A percentile compares a stretch with the other conserved stretches of the same genome.
Evolutionary conservation across 2,329 filamentous ascomycete genomes (phyloP).

Genomic region (Neofusicoccum sp.): DNA sequence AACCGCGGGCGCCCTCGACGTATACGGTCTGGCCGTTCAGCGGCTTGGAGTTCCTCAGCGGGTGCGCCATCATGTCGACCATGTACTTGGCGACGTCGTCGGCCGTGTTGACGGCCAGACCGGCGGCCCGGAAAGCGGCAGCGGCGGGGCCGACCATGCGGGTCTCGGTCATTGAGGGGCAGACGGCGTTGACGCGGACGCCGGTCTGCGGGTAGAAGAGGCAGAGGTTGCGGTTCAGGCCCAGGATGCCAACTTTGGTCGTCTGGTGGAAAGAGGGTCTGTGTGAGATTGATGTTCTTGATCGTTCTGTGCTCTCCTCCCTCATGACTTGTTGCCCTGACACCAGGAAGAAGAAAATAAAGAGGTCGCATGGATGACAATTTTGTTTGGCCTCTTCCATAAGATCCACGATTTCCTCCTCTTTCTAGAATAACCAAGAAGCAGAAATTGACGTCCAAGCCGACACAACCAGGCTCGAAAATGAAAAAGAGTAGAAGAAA

Average conservation of each 20-base stretch:
- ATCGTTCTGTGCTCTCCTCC: too few species aligned
- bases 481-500: not conserved
- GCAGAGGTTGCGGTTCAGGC: slow-evolving; percentile 28
- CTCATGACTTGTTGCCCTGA: too few species aligned
- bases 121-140: slow-evolving; percentile 23
- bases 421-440: not conserved
- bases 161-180: slow-evolving; percentile 12
- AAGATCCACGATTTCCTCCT: too few species aligned
- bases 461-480: not conserved
- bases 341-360: not conserved
- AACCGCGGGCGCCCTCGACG: slow-evolving; percentile 10
- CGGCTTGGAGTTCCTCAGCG: not conserved
- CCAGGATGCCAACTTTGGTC: slow-evolving; percentile 31
- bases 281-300: not conserved
- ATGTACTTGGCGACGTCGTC: slow-evolving; percentile 29
- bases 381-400: too few species aligned
- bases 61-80: slow-evolving; percentile 9
- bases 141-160: slow-evolving; percentile 22
- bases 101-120: slow-evolving; percentile 26
- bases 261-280: slow-evolving; percentile 17
- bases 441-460: not conserved
- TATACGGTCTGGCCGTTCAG: slow-evolving; percentile 9
- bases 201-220: slow-evolving; percentile 29
- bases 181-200: slow-evolving; percentile 21
- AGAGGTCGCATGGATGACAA: not conserved